A percentile compares a stretch with the other conserved stretches of the same genome.
Conservation (phyloP, 2,329 filamentous ascomycete genomes). For the Capronia americana region DNA sequence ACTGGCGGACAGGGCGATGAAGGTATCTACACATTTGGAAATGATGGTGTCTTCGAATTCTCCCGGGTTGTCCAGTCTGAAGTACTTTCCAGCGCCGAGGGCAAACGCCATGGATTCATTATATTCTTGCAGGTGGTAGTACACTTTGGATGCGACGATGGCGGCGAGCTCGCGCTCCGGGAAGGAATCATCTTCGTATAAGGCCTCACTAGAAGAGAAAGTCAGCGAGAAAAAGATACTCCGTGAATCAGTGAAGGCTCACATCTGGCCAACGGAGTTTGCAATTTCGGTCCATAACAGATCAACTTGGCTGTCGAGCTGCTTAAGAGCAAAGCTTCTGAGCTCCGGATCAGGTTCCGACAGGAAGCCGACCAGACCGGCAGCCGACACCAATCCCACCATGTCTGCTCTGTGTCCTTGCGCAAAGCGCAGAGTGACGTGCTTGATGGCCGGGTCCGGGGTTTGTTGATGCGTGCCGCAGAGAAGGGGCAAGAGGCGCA, state of each 20-base stretch:
- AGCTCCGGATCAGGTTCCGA: slow-evolving; percentile 93
- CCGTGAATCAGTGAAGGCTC: slow-evolving; percentile 47
- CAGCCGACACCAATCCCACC: slow-evolving; percentile 93
- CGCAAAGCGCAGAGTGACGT: slow-evolving; percentile 17
- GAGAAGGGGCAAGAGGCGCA: slow-evolving; percentile 25
- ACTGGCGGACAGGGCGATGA: slow-evolving; percentile 79
- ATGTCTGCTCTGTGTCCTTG: slow-evolving; percentile 56
- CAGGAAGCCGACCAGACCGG: slow-evolving; percentile 92
- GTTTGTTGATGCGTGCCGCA: slow-evolving; percentile 26
- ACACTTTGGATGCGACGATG: slow-evolving; percentile 94
- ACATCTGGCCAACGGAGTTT: slow-evolving; percentile 92
- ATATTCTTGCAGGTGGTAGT: slow-evolving; percentile 98
- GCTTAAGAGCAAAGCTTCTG: slow-evolving; percentile 92
- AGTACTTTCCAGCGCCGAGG: slow-evolving; percentile 89
- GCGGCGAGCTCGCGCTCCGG: slow-evolving; percentile 93
- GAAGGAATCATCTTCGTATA: slow-evolving; percentile 96
- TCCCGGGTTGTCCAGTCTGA: slow-evolving; percentile 86
- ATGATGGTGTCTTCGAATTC: slow-evolving; percentile 99
- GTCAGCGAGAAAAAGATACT: neutral
- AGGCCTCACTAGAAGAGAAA: slow-evolving; percentile 73
- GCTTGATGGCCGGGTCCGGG: neutral
- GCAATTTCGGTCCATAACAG: slow-evolving; percentile 98
- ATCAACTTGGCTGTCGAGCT: slow-evolving; percentile 94
- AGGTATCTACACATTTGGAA: slow-evolving; percentile 97
- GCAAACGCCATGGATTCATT: slow-evolving; percentile 99